Base-by-base conservation (phyloP, 371 early-diverging fungal genomes). In the Gilbertella persicaria region DNA sequence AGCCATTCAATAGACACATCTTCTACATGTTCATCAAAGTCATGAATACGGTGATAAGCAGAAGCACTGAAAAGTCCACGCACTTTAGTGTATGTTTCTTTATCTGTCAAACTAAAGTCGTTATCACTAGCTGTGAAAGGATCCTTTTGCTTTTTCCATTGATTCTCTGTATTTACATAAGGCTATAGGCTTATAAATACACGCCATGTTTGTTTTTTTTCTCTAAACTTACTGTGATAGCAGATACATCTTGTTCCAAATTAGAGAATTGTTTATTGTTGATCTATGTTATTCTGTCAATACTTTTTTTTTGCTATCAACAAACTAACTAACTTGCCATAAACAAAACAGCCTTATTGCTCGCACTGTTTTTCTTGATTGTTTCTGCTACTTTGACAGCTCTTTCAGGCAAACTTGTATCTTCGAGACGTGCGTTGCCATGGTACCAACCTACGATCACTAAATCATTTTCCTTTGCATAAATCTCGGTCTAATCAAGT, bases 11-110 rank as follows among this genome's bases (percentile, higher is more conserved):
- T 61, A 29, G 73, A 60, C 16, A 85, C 75, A 43, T 89, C 68
- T 47, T 90, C 90, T 44, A 92, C 53, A 58, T 90, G 91, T 55
- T 82, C 85, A 44, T 88, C 89, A 60, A 92, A 89, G 55, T 92
- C 92, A 21, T 73, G 66, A 6, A 92, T 14, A 5, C 68, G 62
- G 30, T 70, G 69, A 57, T 84, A 80, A 7, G 71, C 66, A 26
- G 64, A 51, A 13, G 60, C 40, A 39, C 60, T 71, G 21, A 74
- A 49, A 28, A 74, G 42, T 5, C 60, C 73, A 8, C 64, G 64
- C 24, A 66, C 58, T 62, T 74, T 74, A 21, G 65, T 37, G 36
- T 50, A 58, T 0, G 71, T 73, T 20, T 76, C 64, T 16, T 74
- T 66, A 9, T 62, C 55, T 10, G 55, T 63, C 24, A 80, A 66